phyloP scores from a whole-genome alignment of 805 yeast genomes.

The Kuraishia borneana region DNA sequence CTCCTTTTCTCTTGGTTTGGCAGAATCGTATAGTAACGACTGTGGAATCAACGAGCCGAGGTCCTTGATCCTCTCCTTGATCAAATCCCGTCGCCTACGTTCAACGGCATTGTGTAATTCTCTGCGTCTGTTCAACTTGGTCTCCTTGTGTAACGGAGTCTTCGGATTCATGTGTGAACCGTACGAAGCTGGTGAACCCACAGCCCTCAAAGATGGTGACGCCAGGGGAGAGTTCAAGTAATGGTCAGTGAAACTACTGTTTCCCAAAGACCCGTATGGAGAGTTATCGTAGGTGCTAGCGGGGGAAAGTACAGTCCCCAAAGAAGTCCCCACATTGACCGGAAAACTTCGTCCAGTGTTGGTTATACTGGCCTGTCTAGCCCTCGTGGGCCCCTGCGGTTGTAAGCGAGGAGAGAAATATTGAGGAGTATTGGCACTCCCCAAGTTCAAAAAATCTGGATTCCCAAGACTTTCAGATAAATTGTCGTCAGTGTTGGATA shows the following conservation, averaged over 20 bases:
- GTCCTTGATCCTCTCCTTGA: slow-evolving; percentile 81
- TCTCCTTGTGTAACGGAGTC: slow-evolving; percentile 41
- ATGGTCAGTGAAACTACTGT: slow-evolving; percentile 16
- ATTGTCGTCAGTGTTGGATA: too few species aligned
- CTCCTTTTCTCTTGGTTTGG: slow-evolving; percentile 19
- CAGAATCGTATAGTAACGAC: slow-evolving; percentile 35
- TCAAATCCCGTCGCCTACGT: slow-evolving; percentile 80
- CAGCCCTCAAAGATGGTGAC: slow-evolving; percentile 20
- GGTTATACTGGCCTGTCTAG: slow-evolving; percentile 10
- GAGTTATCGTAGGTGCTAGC: slow-evolving; percentile 19
- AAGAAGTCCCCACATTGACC: slow-evolving; percentile 18
- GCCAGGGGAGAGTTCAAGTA: slow-evolving; percentile 21
- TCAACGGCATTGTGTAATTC: slow-evolving; percentile 94
- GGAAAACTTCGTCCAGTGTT: slow-evolving; percentile 12
- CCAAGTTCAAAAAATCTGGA: too few species aligned
- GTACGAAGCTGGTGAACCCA: slow-evolving; percentile 21
- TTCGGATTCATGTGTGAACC: slow-evolving; percentile 22
- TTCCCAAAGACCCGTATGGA: slow-evolving; percentile 21
- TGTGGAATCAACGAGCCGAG: slow-evolving; percentile 78
- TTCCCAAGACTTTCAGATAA: too few species aligned
- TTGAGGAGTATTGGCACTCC: too few species aligned
- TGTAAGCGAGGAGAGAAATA: slow-evolving; percentile 18
- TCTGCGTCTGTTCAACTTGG: slow-evolving; percentile 63
- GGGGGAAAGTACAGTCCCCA: slow-evolving; percentile 21
- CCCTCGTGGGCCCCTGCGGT: slow-evolving; percentile 9